Base-by-base conservation (phyloP, 805 yeast genomes). In the Candida bentonensis region DNA sequence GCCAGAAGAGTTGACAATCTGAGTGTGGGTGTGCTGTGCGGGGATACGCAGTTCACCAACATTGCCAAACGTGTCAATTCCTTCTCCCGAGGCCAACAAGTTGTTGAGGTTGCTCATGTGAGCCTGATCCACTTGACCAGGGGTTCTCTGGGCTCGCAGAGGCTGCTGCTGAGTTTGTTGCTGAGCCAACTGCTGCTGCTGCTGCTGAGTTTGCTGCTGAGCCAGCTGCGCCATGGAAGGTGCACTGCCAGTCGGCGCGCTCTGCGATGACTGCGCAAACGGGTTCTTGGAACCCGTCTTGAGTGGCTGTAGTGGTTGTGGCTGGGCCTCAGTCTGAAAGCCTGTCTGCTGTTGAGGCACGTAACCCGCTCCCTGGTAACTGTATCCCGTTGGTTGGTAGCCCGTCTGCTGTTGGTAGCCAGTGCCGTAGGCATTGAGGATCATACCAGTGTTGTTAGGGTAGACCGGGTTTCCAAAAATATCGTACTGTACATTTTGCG, bases 51-150 rank as follows among this genome's bases (percentile, higher is more conserved):
- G 61, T 20, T 76, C 79, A 44, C 95, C 95, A 15, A 82, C 78
- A 62, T 85, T 86, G 59, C 95, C 95, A 61, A 84, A 92, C 0
- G 96, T 88, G 65, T 88, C 98, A 46, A 86, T 69, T 25, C 95
- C 96, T 0, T 95, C 84, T 23, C 95, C 96, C 39, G 77, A 74
- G 11, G 92, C 85, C 51, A 89, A 67, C 44, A 88, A 68, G 44
- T 74, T 72, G 65, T 87, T 87, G 57, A 89, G 72, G 48, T 83
- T 88, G 49, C 53, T 86, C 68, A 70, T 74, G 64, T 60, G 62
- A 3, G 42, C 54, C 56, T 73, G 68, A 40, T 74, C 76, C 48
- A 75, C 68, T 15, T 80, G 80, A 1, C 80, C 73, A 43, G 69
- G 62, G 2, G 69, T 67, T 51, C 64, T 33, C 73, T 22, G 59